Percentiles rank a stretch among this genome's conserved stretches.
phyloP scores from a whole-genome alignment of 2,329 filamentous ascomycete species.

The Dothistroma septosporum region DNA sequence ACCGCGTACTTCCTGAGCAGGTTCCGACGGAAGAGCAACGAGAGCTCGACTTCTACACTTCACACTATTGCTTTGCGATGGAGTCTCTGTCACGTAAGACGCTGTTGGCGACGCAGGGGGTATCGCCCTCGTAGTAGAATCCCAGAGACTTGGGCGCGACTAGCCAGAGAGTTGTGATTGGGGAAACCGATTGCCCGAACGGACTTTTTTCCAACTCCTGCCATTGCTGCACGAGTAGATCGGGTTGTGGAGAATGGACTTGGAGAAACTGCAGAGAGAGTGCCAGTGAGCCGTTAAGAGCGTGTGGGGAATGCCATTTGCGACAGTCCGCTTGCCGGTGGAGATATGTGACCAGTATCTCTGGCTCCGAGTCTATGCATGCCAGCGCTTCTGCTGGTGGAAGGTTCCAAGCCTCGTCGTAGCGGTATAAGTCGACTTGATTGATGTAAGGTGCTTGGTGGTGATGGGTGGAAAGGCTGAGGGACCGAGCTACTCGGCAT shows the following conservation, averaged over 20 bases:
- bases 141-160: conserved; percentile 47
- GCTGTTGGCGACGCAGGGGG: conserved; percentile 52
- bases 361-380: conserved; percentile 2
- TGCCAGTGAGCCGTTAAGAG: conserved; percentile 32
- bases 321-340: conserved; percentile 12
- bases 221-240: conserved; percentile 47
- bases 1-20: neutral
- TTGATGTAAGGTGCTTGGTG: conserved; percentile 47
- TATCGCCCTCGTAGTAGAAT: conserved; percentile 54
- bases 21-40: neutral
- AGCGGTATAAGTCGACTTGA: conserved; percentile 55
- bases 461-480: conserved; percentile 49
- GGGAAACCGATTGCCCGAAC: conserved; percentile 32
- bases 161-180: no score
- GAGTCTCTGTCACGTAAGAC: conserved; percentile 50
- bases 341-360: conserved; percentile 24
- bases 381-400: conserved; percentile 40
- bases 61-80: conserved; percentile 11
- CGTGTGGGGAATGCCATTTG: conserved; percentile 1
- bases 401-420: conserved; percentile 55
- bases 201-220: conserved; percentile 41
- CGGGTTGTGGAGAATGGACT: conserved; percentile 48
- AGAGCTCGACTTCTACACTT: conserved; percentile 11
- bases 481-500: conserved; percentile 36
- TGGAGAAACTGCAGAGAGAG: conserved; percentile 34